Base-by-base conservation (phyloP, 2,329 filamentous ascomycete genomes). In the Sporothrix mexicana region DNA sequence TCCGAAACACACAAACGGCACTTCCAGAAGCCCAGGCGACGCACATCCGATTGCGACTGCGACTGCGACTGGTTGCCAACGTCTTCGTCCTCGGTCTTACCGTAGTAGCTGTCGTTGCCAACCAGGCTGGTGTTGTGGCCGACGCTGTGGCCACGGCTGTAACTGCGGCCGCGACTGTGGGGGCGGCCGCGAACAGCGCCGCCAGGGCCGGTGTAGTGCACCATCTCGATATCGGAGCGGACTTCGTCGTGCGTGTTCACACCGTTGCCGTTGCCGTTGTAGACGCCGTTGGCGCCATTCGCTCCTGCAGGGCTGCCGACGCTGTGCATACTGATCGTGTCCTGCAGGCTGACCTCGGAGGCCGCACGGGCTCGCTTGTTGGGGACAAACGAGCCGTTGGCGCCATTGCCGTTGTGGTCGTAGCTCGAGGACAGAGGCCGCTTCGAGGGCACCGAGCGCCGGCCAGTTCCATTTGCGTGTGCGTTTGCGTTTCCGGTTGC, bases 11-110 rank as follows among this genome's bases (percentile, higher is more conserved):
- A 85, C 1, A 85, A 80, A 0, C 81, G 82, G 74, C 84, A 85
- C 74, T 82, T 82, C 84, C 84, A 85, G 76, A 81, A 82, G 20
- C 84, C 84, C n/a, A 84, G 78, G 2, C 84, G 83, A 75, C 82
- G 81, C 10, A 83, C 76, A 1, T 77, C 77, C 23, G 73, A 4
- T 7, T 67, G 17, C 76, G 64, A 10, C 76, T 73, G 23, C 23
- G 73, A 4, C 30, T 67, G 17, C 76, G 64, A 10, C 76, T 73
- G 23, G 71, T 70, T 36, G 30, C 30, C 30, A 36, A 36, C 30
- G 51, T 76, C 72, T n/a, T 75, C 15, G 72, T 73, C 71, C 1
- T 72, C 75, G 17, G 64, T 66, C 36, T 76, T 76, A 23, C 9
- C 43, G 68, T 74, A 66, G 73, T 75, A 23, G 70, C 23, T 74